Evolutionary conservation across 106 monocot genomes (phyloP), one percentile per base, ranked within the genome.

Genomic region (Dactylorhiza incarnata): DNA sequence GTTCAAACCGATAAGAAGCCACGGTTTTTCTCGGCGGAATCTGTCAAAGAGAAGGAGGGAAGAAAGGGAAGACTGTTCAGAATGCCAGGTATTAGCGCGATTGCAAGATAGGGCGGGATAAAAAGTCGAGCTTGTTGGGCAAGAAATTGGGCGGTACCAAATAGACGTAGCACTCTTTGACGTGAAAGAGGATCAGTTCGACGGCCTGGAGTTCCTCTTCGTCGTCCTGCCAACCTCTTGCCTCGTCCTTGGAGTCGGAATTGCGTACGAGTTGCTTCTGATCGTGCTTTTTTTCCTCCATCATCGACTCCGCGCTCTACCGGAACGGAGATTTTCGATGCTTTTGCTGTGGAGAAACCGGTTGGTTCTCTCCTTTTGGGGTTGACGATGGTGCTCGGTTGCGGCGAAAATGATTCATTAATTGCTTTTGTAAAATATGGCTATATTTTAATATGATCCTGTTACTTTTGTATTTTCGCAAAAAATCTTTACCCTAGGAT

Each of bases 101-200:
- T 45, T 59, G 7, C 8, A 24, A 53, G 13, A 62, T 55, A 47
- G 5, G 55, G 43, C 5, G 13, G 37, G 51, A 73, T 48, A 14
- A 22, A 7, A 19, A 73, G 29, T 65, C 14, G 53, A 47, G 61
- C 8, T 22, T 26, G 29, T 12, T 10, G 11, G 11, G 65, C n/a
- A 37, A 9, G 23, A 72, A 49, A 48, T 62, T 11, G 1, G 45
- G 17, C 15, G 9, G 78, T 77, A 97, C 97, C 93, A 97, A 76
- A 79, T 97, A 94, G 73, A 97, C 94, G 83, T 97, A 97, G 84
- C 94, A 97, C 82, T 94, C 97, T 80, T 70, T 78, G 74, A 89
- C 85, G 49, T 94, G 91, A 84, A 97, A 97, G 62, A 97, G 91
- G 47, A 91, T 78, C 45, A 94, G 75, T 78, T 97, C 97, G 0